phyloP scores from a whole-genome alignment of 208 protist species.

The Willaertia magna region DNA sequence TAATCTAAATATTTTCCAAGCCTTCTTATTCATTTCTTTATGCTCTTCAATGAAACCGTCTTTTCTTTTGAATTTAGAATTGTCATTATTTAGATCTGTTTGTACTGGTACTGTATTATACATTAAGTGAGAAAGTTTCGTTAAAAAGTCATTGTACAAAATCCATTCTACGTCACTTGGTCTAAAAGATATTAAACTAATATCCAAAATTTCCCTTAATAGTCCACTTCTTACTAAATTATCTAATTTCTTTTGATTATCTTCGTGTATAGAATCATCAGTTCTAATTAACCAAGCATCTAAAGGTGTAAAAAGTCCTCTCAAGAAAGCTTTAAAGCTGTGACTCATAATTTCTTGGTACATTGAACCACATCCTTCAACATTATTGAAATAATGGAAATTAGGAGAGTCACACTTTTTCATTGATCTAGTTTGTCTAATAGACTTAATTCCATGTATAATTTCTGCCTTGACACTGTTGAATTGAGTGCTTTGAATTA shows the following conservation, averaged over 20 bases:
- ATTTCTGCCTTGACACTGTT: not conserved
- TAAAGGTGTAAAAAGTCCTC: not conserved
- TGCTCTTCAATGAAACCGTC: not conserved
- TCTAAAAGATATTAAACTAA: not conserved
- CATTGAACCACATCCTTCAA: not conserved
- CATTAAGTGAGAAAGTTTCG: not conserved
- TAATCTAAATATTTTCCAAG: slow-evolving; percentile 3
- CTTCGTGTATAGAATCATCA: not conserved
- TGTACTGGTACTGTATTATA: not conserved
- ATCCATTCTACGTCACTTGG: not conserved
- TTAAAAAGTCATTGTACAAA: not conserved
- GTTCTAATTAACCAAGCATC: not conserved
- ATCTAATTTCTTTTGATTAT: not conserved
- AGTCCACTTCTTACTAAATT: not conserved
- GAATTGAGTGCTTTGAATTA: not conserved
- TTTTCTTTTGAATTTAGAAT: not conserved
- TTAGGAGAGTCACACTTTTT: not conserved
- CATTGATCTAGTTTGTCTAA: not conserved
- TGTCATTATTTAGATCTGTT: no score
- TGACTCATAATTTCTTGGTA: not conserved
- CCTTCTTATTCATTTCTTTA: not conserved
- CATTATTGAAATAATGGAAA: slow-evolving; percentile 1
- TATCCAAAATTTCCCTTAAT: not conserved
- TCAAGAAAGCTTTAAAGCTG: not conserved
- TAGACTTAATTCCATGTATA: not conserved